Evolutionary conservation across 163 green algal genomes (phyloP).

Genomic region (Coccomyxa subellipsoidea): DNA sequence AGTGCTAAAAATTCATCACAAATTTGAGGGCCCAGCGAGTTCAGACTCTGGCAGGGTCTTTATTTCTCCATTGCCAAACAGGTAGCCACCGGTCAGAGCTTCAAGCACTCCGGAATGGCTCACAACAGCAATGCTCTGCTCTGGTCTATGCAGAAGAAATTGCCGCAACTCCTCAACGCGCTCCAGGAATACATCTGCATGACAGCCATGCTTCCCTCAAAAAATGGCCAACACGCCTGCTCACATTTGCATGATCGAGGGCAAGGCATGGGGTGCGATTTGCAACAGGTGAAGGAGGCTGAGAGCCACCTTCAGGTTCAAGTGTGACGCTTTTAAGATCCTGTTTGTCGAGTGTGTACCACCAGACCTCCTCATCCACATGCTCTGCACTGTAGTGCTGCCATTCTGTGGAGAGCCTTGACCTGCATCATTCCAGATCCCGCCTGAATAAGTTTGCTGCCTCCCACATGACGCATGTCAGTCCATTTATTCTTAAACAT

Average conservation of each 20-base stretch:
- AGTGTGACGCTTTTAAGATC: neutral
- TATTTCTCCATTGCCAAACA: neutral
- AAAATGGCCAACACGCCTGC: no score
- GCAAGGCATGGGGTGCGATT: no score
- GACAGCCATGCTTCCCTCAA: no score
- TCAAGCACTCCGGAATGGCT: neutral
- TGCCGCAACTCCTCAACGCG: neutral
- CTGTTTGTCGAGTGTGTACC: neutral
- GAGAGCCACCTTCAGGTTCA: neutral
- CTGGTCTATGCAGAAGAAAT: neutral
- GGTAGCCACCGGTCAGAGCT: slow-evolving; percentile 3
- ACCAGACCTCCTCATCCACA: slow-evolving; percentile 10
- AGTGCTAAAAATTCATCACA: neutral
- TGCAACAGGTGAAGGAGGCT: neutral
- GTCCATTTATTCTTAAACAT: neutral
- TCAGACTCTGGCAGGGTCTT: slow-evolving; percentile 3
- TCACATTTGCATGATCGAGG: no score
- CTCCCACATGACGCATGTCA: neutral
- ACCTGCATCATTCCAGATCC: neutral
- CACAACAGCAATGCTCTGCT: slow-evolving; percentile 9
- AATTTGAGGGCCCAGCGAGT: neutral
- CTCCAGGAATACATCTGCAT: neutral
- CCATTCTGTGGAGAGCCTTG: neutral
- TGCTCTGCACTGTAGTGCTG: neutral
- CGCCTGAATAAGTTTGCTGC: neutral